A percentile compares a stretch with the other conserved stretches of the same genome.
Evolutionary conservation across 164 flowering plant genomes (phyloP).

Genomic region (Kalanchoe fedtschenkoi): DNA sequence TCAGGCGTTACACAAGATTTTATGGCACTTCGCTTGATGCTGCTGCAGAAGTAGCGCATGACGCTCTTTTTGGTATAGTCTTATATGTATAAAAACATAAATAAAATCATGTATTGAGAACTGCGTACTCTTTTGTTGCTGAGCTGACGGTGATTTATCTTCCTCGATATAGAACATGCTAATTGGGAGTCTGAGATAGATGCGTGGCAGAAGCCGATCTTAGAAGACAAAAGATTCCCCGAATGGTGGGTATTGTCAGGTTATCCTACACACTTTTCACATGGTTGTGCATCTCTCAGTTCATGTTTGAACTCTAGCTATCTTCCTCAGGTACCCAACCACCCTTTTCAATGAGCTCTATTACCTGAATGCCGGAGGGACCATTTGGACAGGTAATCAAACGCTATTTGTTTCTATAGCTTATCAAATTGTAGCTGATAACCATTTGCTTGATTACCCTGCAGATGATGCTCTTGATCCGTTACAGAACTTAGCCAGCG

Average conservation of each 20-base stretch:
- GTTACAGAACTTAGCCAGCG: constrained; percentile 39
- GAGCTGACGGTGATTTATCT: background rate
- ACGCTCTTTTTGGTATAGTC: constrained; percentile 69
- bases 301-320: background rate
- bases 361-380: constrained; percentile 81
- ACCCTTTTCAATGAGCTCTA: constrained; percentile 92
- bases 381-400: constrained; percentile 81
- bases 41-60: constrained; percentile 71
- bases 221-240: constrained; percentile 74
- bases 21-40: constrained; percentile 63
- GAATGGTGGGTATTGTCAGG: constrained; percentile 42
- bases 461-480: constrained; percentile 87
- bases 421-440: background rate
- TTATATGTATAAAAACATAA: background rate
- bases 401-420: background rate
- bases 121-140: background rate
- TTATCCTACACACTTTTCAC: background rate
- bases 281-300: background rate
- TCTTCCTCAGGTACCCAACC: constrained; percentile 55
- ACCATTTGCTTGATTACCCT: background rate
- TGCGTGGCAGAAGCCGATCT: constrained; percentile 77
- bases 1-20: constrained; percentile 91
- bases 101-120: background rate
- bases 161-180: constrained; percentile 39
- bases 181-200: constrained; percentile 80